phyloP scores from a whole-genome alignment of 2,329 filamentous ascomycete species.

The Sporothrix variecibatus region DNA sequence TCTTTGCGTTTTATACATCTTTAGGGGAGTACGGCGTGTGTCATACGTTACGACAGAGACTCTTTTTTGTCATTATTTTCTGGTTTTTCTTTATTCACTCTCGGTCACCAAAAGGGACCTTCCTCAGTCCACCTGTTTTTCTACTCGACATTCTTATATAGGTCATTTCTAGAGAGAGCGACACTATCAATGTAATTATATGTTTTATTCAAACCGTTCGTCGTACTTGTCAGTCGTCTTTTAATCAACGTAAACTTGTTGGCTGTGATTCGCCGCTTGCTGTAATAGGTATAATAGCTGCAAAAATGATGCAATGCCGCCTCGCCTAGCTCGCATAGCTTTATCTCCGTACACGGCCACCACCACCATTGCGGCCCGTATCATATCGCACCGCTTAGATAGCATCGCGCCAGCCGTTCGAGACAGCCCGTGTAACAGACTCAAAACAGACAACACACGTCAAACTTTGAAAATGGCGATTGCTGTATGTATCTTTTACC shows the following conservation, averaged over 20 bases:
- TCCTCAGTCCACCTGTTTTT: not conserved
- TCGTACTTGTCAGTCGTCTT: not conserved
- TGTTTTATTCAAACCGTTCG: not conserved
- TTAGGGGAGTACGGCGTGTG: constrained; percentile 12
- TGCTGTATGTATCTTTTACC: not conserved
- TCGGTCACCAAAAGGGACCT: not conserved
- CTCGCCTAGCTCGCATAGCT: not conserved
- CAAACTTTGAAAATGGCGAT: constrained; percentile 8
- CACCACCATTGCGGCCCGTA: not conserved
- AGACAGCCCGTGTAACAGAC: not conserved
- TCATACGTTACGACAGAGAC: not conserved
- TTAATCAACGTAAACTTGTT: not conserved
- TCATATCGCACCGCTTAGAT: constrained; percentile 1
- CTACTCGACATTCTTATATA: not conserved
- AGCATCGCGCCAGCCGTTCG: not conserved
- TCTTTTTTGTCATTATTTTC: not conserved
- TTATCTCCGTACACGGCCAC: constrained; percentile 12
- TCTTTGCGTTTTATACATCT: constrained; percentile 11
- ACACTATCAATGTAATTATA: constrained; percentile 11
- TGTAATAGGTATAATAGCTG: not conserved
- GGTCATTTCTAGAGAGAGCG: not conserved
- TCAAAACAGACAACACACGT: not conserved
- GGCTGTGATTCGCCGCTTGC: not conserved
- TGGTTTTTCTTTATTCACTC: not conserved
- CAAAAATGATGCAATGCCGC: constrained; percentile 17